These are phyloP conservation scores for Cystobasidium pallidum DNA, from an alignment of 1,284 basidiomycete genomes.

Conservation along the genomic window DNA sequence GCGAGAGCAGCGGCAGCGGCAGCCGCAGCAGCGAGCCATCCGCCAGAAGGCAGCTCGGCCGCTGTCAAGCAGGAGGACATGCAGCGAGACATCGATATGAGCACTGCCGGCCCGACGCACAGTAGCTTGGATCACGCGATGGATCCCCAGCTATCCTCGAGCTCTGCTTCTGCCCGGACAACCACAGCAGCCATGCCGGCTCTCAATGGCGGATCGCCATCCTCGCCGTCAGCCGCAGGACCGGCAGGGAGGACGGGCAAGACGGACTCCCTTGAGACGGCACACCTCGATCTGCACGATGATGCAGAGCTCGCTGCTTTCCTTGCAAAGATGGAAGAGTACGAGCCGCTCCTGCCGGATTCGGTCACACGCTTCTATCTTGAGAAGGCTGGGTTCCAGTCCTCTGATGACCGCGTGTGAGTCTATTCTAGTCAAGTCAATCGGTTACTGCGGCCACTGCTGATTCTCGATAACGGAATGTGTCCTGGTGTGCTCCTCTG, in stretches of 20 bases:
- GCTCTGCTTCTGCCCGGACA: not conserved
- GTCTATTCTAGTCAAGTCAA: constrained; percentile 49
- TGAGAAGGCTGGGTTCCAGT: constrained; percentile 93
- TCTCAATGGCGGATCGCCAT: not conserved
- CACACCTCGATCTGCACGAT: constrained; percentile 43
- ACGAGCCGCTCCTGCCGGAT: constrained; percentile 95
- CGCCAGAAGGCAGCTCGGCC: not conserved
- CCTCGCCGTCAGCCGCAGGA: not conserved
- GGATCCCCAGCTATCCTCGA: not conserved
- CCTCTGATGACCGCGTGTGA: constrained; percentile 86
- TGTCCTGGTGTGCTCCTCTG: too few species aligned
- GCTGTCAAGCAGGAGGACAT: constrained; percentile 14
- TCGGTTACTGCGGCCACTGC: too few species aligned
- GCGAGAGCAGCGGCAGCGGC: constrained; percentile 14
- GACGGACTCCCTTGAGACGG: not conserved
- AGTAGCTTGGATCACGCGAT: not conserved
- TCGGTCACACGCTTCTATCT: constrained; percentile 98
- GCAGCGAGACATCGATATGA: not conserved
- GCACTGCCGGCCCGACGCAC: not conserved
- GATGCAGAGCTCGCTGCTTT: constrained; percentile 89
- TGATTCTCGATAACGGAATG: too few species aligned
- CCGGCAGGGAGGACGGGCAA: not conserved
- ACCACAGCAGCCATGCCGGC: not conserved
- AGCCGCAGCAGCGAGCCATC: constrained; percentile 8
- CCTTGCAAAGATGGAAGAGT: constrained; percentile 92